These are phyloP conservation scores for Epichloe festucae DNA, from an alignment of 2,329 filamentous ascomycete species.

Conservation along the genomic window DNA sequence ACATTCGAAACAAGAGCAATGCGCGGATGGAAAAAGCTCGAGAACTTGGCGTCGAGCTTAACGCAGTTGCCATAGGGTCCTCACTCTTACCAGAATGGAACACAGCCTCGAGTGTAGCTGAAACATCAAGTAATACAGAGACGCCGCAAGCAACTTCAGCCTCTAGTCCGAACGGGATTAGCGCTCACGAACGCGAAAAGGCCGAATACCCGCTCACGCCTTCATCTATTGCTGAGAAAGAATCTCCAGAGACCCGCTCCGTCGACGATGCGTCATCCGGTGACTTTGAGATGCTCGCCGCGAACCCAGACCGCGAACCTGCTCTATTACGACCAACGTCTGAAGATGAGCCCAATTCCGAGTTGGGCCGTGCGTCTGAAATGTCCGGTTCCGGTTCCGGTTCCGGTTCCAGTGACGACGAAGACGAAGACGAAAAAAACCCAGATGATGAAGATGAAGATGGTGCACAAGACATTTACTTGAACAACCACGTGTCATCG, in stretches of 20 bases:
- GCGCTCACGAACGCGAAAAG: background rate
- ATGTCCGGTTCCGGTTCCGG: too few relatives aligned
- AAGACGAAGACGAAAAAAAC: background rate
- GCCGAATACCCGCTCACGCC: too few relatives aligned
- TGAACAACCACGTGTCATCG: constrained; percentile 11
- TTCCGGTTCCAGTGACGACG: background rate
- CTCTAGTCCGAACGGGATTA: background rate
- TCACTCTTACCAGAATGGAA: constrained; percentile 18
- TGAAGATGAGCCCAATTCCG: too few relatives aligned
- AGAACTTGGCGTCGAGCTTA: constrained; percentile 9
- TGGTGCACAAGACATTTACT: constrained; percentile 6
- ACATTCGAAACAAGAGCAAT: constrained; percentile 16
- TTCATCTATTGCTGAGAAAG: background rate
- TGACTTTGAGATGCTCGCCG: background rate
- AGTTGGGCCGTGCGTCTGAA: background rate
- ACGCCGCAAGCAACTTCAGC: background rate
- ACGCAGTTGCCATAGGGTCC: constrained; percentile 13
- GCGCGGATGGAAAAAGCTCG: constrained; percentile 14
- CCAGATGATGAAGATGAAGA: background rate
- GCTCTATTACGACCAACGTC: too few relatives aligned
- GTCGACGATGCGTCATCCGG: background rate
- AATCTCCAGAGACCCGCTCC: background rate
- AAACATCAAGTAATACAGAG: background rate
- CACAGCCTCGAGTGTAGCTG: too few relatives aligned
- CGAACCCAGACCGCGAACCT: background rate